Base-by-base conservation (phyloP, 495 filamentous ascomycete genomes). In the Durotheca rogersii region DNA sequence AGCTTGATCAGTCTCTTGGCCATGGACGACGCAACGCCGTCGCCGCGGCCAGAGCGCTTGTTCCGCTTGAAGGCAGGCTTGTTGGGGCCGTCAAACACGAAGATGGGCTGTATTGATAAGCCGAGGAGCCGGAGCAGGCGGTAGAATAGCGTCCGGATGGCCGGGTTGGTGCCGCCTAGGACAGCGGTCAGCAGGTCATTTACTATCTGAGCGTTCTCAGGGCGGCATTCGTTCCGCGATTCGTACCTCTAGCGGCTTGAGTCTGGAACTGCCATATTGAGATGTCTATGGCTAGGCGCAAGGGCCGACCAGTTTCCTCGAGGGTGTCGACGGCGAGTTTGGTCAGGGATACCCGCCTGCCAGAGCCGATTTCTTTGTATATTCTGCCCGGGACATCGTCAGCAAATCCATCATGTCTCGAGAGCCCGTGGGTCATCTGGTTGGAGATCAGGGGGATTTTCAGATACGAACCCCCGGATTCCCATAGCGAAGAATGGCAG, bases 241-340 rank as follows among this genome's bases (percentile, higher is more conserved):
- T 52, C 57, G 39, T 60, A 79, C 79, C 90, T 67, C 85, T 81
- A 12, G 87, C 85, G 6, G 89, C 83, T 56, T 94, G 90, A 6
- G 85, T 84, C 61, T 99, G 93, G 61, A 96, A 97, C 16, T 95
- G 84, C 94, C 94, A 99, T 65, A 99, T 96, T 0, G 90, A 90
- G 50, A 93, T 86, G 65, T 99, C 94, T 40, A 99, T 88, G 14
- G 94, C 94, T 19, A 99, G 75, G 10, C 90, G 83, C 5, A 97
- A 74, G 0, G 93, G 90, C 3, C 84, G 79, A 16, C 80, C 76
- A 31, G 78, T 82, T 23, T 79, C 67, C 53, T 90, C 84, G 48
- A 91, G 77, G 46, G 88, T 83, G 12, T 86, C 76, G 29, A 89
- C 76, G 20, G 90, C 85, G 40, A 96, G 76, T 60, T 89, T 94